Base-by-base conservation (phyloP, 495 filamentous ascomycete species). In the Aspergillus carlsbadensis region DNA sequence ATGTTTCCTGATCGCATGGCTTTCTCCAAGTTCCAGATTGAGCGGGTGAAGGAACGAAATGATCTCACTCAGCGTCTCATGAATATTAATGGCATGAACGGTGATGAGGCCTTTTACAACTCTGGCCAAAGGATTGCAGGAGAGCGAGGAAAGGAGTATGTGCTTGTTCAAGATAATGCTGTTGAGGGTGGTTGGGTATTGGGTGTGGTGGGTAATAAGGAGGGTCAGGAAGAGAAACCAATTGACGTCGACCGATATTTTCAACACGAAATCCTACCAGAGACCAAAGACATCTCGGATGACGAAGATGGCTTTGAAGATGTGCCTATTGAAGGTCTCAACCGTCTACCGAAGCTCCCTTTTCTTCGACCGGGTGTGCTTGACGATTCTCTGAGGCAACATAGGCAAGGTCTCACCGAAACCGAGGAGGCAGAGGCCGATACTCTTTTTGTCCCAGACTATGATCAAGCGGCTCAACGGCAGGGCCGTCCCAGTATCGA, bases 1-100 rank as follows among this genome's bases (percentile, higher is more conserved):
- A 98, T 97, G 94, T 98, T 98, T 61, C 95, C 94, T 0, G 87
- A 98, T 66, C 84, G 94, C n/a, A 96, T 98, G 90, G 94, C 87
- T 4, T 98, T 98, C 60, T 96, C 91, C 0, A 86, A 79, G 46
- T 98, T 98, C 67, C 94, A 98, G 74, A 96, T 98, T 53, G 95
- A 96, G 61, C 78, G 94, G 33, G 95, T 98, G 15, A 81, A 76
- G 60, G 92, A 97, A 68, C 81, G 94, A 36, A 98, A 98, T 67
- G 86, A 96, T 54, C 76, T 98, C n/a, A 98, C 94, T 0, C 94
- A 97, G 69, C 82, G 93, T 40, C 71, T 98, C 40, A 98, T 98
- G 94, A 86, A 94, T 60, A 81, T 98, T 24, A 90, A 93, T 63
- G 92, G 92, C 15, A 96, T 95, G 88, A 85, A 87, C 34, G 85